phyloP scores from a whole-genome alignment of 2,329 filamentous ascomycete genomes.

The Colletotrichum sp. region DNA sequence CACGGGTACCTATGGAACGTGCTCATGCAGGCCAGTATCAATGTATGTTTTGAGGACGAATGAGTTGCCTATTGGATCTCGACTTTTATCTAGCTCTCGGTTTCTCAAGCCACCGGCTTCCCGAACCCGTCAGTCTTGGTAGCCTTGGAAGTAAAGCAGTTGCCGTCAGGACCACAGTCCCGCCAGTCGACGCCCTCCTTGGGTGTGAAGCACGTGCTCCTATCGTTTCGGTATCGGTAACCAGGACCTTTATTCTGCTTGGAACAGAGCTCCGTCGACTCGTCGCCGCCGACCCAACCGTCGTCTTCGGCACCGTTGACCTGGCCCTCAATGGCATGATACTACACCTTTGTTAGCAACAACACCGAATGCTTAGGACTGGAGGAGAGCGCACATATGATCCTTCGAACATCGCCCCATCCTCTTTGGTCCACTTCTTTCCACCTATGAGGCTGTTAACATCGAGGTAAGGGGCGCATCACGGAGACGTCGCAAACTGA shows the following conservation, averaged over 20 bases:
- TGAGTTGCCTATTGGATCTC: too few relatives aligned
- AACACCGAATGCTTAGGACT: accelerated
- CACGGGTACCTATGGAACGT: too few relatives aligned
- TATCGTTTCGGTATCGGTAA: too few relatives aligned
- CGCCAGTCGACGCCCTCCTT: background rate
- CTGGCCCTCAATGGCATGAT: background rate
- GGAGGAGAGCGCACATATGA: background rate
- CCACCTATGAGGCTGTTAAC: background rate
- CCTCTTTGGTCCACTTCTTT: background rate
- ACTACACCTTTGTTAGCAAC: background rate
- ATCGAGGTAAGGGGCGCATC: background rate
- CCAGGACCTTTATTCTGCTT: too few relatives aligned
- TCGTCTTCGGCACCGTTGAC: background rate
- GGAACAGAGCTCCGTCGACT: accelerated
- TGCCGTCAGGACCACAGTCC: background rate
- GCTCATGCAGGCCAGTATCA: too few relatives aligned
- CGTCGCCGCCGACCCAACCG: accelerated
- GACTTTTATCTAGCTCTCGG: background rate
- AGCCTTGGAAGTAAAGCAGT: background rate
- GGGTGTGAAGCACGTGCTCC: background rate
- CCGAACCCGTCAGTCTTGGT: background rate
- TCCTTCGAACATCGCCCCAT: background rate
- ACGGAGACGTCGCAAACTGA: background rate
- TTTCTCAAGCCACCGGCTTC: background rate
- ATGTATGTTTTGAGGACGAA: too few relatives aligned